Percentiles rank a stretch among this genome's conserved stretches.
These are phyloP conservation scores for Saitozyma podzolica DNA, from an alignment of 768 basidiomycete genomes.

Conservation along the genomic window DNA sequence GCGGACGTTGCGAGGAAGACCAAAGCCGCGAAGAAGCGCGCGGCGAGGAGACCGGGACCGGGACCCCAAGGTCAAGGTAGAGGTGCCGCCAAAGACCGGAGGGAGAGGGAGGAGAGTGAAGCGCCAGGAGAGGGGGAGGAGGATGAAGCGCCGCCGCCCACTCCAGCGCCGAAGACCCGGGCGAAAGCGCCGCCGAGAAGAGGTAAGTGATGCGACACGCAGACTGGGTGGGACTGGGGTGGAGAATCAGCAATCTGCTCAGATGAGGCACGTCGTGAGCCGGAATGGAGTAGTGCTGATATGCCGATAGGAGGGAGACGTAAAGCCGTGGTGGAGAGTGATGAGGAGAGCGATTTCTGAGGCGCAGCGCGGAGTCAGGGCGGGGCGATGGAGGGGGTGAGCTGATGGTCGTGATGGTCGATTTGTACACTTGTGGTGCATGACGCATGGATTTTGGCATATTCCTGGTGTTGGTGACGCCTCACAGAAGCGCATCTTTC, in stretches of 20 bases:
- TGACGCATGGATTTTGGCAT: neutral
- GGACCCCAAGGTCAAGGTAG: too few species aligned
- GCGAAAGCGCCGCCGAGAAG: slow-evolving; percentile 9
- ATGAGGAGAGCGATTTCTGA: slow-evolving; percentile 5
- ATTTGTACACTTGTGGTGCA: too few species aligned
- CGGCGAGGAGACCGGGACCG: slow-evolving; percentile 26
- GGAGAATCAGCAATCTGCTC: too few species aligned
- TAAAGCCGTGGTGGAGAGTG: slow-evolving; percentile 14
- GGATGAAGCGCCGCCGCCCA: too few species aligned
- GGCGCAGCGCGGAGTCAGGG: too few species aligned
- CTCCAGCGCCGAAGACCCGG: too few species aligned
- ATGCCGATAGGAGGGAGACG: slow-evolving; percentile 5
- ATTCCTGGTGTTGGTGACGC: neutral
- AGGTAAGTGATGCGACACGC: slow-evolving; percentile 5
- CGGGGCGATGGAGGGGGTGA: too few species aligned
- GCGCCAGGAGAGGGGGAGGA: slow-evolving; percentile 2
- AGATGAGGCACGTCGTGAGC: neutral
- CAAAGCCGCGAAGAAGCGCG: slow-evolving; percentile 62
- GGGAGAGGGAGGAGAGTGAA: slow-evolving; percentile 3
- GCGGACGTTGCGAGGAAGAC: slow-evolving; percentile 80
- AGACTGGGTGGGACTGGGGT: neutral
- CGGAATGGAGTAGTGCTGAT: neutral
- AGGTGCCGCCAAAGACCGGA: neutral
- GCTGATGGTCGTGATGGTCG: too few species aligned
- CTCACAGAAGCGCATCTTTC: neutral